A percentile compares a stretch with the other conserved stretches of the same genome.
phyloP scores from a whole-genome alignment of 345 rosid genomes.

The Murraya koenigii region DNA sequence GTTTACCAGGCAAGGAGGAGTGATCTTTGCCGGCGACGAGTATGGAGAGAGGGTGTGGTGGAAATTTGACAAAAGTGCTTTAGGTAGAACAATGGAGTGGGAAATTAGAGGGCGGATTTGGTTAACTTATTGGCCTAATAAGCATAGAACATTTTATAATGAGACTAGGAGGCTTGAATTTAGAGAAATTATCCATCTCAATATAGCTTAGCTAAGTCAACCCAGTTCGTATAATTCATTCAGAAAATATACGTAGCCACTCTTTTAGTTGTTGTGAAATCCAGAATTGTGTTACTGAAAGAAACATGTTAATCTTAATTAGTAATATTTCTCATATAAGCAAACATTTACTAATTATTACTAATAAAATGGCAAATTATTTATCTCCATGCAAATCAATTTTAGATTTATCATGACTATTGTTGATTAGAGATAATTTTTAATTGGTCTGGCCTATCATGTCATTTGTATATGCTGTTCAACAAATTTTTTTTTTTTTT shows the following conservation, averaged over 20 bases:
- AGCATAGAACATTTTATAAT: conserved; percentile 56
- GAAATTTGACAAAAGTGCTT: conserved; percentile 59
- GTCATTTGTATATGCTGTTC: too few relatives aligned
- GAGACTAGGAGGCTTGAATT: conserved; percentile 83
- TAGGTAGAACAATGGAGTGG: conserved; percentile 72
- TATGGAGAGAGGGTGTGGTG: conserved; percentile 71
- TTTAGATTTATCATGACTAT: too few relatives aligned
- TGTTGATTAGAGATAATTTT: too few relatives aligned
- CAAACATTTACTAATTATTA: neutral
- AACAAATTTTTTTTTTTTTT: too few relatives aligned
- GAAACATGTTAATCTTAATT: neutral
- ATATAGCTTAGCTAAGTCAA: conserved; percentile 31
- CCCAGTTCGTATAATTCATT: neutral
- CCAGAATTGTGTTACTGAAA: neutral
- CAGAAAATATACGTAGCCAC: neutral
- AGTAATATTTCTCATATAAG: neutral
- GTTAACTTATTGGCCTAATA: conserved; percentile 94
- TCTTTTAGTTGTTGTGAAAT: neutral
- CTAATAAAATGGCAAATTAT: neutral
- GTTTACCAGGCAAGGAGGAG: conserved; percentile 79
- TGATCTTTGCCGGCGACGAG: conserved; percentile 76
- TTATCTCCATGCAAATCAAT: neutral
- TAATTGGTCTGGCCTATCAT: too few relatives aligned
- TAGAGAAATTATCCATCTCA: conserved; percentile 55
- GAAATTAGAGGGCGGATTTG: conserved; percentile 85